Evolutionary conservation across 176 grass and related monocot genomes (phyloP).

Genomic region (Cymbopogon citratus): DNA sequence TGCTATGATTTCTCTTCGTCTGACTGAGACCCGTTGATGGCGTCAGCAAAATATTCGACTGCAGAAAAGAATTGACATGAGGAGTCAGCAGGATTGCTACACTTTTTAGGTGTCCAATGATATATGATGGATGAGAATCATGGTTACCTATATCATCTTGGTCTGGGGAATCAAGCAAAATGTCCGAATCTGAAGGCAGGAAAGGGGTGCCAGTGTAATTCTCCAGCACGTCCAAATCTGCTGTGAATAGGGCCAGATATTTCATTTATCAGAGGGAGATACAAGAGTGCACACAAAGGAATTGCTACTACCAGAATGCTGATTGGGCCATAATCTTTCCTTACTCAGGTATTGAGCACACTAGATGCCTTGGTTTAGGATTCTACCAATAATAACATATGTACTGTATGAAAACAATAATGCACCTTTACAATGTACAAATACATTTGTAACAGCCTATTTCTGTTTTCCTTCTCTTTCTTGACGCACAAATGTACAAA

Average conservation of each 20-base stretch:
- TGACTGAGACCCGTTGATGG: constrained; percentile 67
- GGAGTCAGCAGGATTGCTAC: neutral
- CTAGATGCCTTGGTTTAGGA: neutral
- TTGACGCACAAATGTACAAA: neutral
- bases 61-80: neutral
- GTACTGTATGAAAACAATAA: neutral
- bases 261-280: neutral
- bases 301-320: neutral
- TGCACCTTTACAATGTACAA: neutral
- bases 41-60: constrained; percentile 94
- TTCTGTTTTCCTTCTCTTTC: neutral
- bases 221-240: constrained; percentile 84
- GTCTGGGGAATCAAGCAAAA: constrained; percentile 83
- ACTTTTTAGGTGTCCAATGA: neutral
- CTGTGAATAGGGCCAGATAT: constrained; percentile 4
- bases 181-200: constrained; percentile 83
- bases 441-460: neutral
- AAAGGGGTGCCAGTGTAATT: constrained; percentile 86
- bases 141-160: constrained; percentile 87
- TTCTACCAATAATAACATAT: constrained; percentile 4
- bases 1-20: constrained; percentile 78
- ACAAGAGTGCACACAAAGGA: neutral
- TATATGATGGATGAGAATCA: neutral
- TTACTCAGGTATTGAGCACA: neutral
- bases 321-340: neutral